Evolutionary conservation across 352 stramenopile genomes (phyloP).

Genomic region (Phytopythium montanum): DNA sequence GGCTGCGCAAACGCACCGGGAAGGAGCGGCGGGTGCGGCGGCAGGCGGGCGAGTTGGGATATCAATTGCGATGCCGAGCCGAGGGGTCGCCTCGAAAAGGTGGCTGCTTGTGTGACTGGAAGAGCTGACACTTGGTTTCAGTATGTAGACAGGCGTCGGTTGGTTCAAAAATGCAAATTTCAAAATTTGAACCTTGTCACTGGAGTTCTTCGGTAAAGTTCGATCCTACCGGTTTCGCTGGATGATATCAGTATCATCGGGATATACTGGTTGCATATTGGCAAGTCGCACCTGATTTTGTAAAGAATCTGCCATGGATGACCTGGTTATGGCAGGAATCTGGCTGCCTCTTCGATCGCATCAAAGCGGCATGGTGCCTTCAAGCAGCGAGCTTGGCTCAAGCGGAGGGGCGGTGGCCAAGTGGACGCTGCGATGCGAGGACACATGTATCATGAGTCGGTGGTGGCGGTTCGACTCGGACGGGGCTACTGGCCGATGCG

Average conservation of each 20-base stretch:
- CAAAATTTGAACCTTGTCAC: constrained; percentile 29
- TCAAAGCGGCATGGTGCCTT: neutral
- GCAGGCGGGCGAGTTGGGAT: constrained; percentile 1
- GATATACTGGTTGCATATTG: neutral
- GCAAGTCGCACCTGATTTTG: too few species aligned
- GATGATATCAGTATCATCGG: neutral
- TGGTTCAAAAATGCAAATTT: constrained; percentile 14
- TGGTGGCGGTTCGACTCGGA: neutral
- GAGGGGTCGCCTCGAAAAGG: neutral
- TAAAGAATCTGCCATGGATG: too few species aligned
- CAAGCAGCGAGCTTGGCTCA: too few species aligned
- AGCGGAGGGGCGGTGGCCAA: too few species aligned
- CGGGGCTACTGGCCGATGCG: too few species aligned
- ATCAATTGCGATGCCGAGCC: constrained; percentile 5
- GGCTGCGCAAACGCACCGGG: constrained; percentile 4
- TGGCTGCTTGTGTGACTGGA: neutral
- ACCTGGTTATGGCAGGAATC: too few species aligned
- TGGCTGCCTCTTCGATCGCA: neutral
- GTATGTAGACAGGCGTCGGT: constrained; percentile 7
- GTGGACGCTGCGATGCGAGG: too few species aligned
- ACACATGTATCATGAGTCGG: too few species aligned
- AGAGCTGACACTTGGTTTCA: constrained; percentile 19
- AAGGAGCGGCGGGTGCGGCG: neutral
- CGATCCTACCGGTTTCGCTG: constrained; percentile 1
- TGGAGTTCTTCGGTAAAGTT: neutral